Evolutionary conservation across 176 grass and related monocot species (phyloP), one percentile per base, ranked within the genome.

Genomic region (Avena atlantica): DNA sequence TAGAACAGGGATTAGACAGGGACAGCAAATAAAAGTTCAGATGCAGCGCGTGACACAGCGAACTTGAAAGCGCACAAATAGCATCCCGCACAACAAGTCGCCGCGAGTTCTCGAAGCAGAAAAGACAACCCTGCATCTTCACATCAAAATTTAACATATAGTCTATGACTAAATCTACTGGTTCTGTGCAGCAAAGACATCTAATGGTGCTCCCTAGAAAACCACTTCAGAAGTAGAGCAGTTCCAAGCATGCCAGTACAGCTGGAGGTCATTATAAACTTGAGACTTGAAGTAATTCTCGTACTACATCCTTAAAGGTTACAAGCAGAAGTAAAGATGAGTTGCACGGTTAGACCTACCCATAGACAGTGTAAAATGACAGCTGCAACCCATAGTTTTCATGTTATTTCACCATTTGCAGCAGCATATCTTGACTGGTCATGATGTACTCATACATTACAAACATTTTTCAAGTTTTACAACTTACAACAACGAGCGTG

Each of bases 401-500:
- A 4, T 36, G 66, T 86, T 86, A 81, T 84, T 87, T 74, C 83
- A 79, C 74, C 73, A 82, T 79, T 55, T 62, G 51, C 53, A 81
- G 23, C 61, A 77, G 17, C 62, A 34, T 78, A 72, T 82, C 36
- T 63, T 74, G 77, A 74, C 36, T 73, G 78, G 58, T 2, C 16
- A 27, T 40, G 80, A 66, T 29, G 50, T 83, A 88, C 56, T 69
- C 75, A 5, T 86, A 88, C 62, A 82, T 76, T 88, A 88, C 86
- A 88, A 83, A 81, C 82, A 81, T 59, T 45, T 47, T 78, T 70
- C 17, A n/a, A 78, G 29, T 84, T 78, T 84, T 81, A 77, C 92
- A 87, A 74, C 86, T 84, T 78, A 65, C 86, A 91, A 81, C 79
- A 93, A 23, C 64, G 78, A 59, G 82, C 21, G 71, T 48, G 36